Conservation (phyloP, 805 yeast species). For the Metschnikowia koreensis region DNA sequence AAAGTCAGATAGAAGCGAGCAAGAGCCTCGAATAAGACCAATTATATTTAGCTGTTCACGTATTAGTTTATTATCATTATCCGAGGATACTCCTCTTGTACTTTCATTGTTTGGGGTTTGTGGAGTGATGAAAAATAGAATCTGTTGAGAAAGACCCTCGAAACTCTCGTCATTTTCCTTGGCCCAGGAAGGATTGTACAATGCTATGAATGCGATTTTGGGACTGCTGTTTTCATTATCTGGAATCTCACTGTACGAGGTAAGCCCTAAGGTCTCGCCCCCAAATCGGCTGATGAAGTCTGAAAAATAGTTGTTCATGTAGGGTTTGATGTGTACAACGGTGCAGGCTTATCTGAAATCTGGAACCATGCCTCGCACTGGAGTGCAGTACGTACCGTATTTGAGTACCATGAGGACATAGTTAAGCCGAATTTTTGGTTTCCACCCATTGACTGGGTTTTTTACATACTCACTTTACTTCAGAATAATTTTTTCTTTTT, state of each 20-base stretch:
- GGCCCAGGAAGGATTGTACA: conserved; percentile 33
- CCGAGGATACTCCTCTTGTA: not conserved
- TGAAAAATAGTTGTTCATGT: conserved; percentile 30
- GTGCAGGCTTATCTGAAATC: conserved; percentile 2
- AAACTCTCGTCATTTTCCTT: conserved; percentile 26
- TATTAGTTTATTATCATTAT: not conserved
- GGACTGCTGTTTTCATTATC: conserved; percentile 7
- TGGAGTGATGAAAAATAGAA: conserved; percentile 29
- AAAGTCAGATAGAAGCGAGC: conserved; percentile 30
- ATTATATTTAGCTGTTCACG: conserved; percentile 30
- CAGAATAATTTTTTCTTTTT: too few relatives aligned
- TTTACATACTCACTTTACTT: too few relatives aligned
- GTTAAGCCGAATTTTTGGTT: too few relatives aligned
- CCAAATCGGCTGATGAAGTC: conserved; percentile 31
- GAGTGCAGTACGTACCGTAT: not conserved
- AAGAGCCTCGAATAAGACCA: conserved; percentile 39
- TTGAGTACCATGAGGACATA: not conserved
- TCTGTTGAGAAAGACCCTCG: conserved; percentile 32
- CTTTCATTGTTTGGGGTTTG: conserved; percentile 8
- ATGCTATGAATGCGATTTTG: conserved; percentile 23
- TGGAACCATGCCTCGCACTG: not conserved
- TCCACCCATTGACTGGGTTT: too few relatives aligned
- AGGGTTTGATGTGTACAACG: not conserved
- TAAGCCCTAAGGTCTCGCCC: conserved; percentile 11
- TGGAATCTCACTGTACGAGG: conserved; percentile 4